Evolutionary conservation across 1,139 yeast species (phyloP), one percentile per base, ranked within the genome.

Genomic region (Pichia cactophila): DNA sequence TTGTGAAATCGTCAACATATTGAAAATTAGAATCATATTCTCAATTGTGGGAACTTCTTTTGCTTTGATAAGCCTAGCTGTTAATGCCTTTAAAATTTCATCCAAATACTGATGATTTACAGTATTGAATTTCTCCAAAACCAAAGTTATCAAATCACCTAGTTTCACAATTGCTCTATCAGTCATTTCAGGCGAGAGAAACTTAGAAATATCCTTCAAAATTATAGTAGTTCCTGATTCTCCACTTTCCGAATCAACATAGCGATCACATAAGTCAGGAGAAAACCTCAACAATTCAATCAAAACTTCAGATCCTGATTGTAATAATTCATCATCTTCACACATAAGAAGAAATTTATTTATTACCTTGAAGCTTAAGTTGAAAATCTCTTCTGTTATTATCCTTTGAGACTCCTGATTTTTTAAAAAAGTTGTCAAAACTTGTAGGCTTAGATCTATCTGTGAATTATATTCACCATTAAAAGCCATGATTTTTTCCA

Each of bases 111-210:
- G 60, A 16, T 56, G 54, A 38, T 72, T 56, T 38, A 72, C 66
- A 4, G 63, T 58, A 16, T 75, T 70, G 61, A 85, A 87, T 56
- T 80, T 78, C 28, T 78, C 74, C 26, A 88, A 72, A 45, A 86
- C 71, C 0, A 86, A 78, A 8, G 83, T 73, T 2, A 87, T 80
- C 36, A 87, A 74, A 17, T 78, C 76, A 1, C 94, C 95, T 51
- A 83, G 77, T 55, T 82, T 81, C 63, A 81, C 74, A 1, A 94
- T 90, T 0, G 95, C 95, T 50, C 83, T 76, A 59, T 88, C 97
- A 12, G 86, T 77, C 54, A 86, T 71, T 9, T 75, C 71, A 0
- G 95, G 87, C 1, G 87, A 80, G 36, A 90, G 73, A 46, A 88
- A 77, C 57, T 80, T 81, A 6, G 88, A 81, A 5, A 86, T 80